Conservation (phyloP, 768 basidiomycete species). For the Suillus subaureus region DNA sequence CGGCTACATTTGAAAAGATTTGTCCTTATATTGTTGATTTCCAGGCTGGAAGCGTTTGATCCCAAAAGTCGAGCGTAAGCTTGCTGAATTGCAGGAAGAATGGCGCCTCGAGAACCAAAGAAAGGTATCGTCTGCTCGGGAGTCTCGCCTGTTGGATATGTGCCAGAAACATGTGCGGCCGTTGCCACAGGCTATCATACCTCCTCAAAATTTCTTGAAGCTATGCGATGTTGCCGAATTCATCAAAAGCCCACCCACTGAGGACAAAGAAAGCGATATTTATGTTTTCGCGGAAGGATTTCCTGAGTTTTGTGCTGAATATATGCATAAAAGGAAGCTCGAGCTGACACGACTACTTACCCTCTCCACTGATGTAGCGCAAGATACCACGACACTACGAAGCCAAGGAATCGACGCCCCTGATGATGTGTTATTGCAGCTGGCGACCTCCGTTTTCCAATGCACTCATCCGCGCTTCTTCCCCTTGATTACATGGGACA, state of each 20-base stretch:
- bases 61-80: not conserved
- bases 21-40: not conserved
- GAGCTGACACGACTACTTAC: not conserved
- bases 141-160: not conserved
- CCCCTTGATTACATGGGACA: conserved; percentile 1
- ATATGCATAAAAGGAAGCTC: not conserved
- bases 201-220: not conserved
- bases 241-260: not conserved
- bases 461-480: not conserved
- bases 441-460: conserved; percentile 3
- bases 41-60: conserved; percentile 3
- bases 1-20: too few relatives aligned
- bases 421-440: not conserved
- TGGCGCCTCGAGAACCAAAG: not conserved
- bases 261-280: not conserved
- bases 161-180: not conserved
- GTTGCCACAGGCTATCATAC: not conserved
- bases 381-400: not conserved
- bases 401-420: not conserved
- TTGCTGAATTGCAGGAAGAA: conserved; percentile 1
- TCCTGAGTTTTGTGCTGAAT: not conserved
- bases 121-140: not conserved
- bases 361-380: not conserved
- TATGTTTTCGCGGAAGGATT: not conserved
- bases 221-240: not conserved